A percentile compares a stretch with the other conserved stretches of the same genome.
Conservation (phyloP, 805 yeast species). For the Candida sonorensis region DNA sequence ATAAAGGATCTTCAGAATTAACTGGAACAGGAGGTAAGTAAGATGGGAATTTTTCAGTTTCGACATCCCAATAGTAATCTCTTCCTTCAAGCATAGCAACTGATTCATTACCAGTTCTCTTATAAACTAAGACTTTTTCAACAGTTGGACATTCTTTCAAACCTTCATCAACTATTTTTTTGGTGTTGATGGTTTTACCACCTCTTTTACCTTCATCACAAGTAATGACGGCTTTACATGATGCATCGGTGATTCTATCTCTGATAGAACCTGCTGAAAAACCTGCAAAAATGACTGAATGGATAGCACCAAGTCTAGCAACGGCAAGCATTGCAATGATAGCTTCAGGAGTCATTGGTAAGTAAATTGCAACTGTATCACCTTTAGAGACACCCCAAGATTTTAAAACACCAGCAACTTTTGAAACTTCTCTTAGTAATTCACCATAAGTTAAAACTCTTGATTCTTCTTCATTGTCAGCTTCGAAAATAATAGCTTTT, state of each 20-base stretch:
- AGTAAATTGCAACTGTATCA: constrained; percentile 78
- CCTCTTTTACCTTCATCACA: constrained; percentile 82
- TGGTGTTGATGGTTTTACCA: constrained; percentile 73
- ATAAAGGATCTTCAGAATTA: constrained; percentile 74
- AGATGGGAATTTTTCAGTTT: constrained; percentile 55
- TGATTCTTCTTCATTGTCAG: constrained; percentile 68
- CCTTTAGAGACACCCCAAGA: constrained; percentile 72
- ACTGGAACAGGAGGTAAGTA: constrained; percentile 73
- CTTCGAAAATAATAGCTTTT: constrained; percentile 72
- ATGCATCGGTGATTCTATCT: constrained; percentile 68
- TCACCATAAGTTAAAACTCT: constrained; percentile 61
- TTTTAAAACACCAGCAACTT: constrained; percentile 56
- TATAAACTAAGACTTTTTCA: constrained; percentile 61
- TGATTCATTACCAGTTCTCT: constrained; percentile 60
- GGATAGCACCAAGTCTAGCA: constrained; percentile 75
- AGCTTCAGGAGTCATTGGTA: constrained; percentile 85
- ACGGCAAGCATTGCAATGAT: constrained; percentile 70
- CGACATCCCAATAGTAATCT: constrained; percentile 76
- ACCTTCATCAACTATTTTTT: constrained; percentile 79
- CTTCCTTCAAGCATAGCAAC: constrained; percentile 46
- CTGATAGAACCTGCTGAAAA: constrained; percentile 66
- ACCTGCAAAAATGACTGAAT: constrained; percentile 83
- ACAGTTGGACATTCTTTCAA: constrained; percentile 60
- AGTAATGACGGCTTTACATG: constrained; percentile 66
- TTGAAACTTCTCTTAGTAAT: constrained; percentile 61